Evolutionary conservation across 345 rosid species (phyloP).

Genomic region (Brassica nigra): DNA sequence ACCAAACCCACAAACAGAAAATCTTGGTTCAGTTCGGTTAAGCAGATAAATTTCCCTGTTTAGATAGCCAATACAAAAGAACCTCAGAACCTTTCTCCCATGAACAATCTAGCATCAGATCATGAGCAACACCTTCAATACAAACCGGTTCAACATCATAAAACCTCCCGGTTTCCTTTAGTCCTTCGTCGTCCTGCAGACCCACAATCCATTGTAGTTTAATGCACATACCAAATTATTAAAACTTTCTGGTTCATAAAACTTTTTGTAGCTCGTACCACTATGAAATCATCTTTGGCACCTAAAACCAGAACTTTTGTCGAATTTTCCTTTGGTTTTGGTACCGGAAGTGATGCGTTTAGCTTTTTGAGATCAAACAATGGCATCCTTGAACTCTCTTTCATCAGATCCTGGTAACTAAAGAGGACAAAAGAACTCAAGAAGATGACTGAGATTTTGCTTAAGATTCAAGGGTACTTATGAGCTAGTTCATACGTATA

Average conservation of each 20-base stretch:
- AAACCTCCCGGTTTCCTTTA: constrained; percentile 64
- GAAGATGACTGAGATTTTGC: background rate
- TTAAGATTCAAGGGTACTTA: background rate
- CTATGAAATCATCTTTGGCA: constrained; percentile 79
- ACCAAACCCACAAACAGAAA: background rate
- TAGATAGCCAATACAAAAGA: constrained; percentile 58
- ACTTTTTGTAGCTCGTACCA: constrained; percentile 43
- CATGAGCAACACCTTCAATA: constrained; percentile 79
- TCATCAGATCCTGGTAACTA: constrained; percentile 82
- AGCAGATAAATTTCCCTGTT: background rate
- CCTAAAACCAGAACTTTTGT: constrained; percentile 68
- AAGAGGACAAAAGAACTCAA: background rate
- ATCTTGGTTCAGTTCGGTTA: background rate
- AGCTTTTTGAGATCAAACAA: constrained; percentile 83
- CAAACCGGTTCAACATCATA: constrained; percentile 62
- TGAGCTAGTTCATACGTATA: constrained; percentile 29
- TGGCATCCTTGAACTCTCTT: constrained; percentile 70
- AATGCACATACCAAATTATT: constrained; percentile 3
- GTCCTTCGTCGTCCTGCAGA: constrained; percentile 64
- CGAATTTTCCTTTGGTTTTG: constrained; percentile 52
- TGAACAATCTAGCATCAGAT: constrained; percentile 83
- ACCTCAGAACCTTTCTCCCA: constrained; percentile 74
- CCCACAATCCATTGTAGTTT: background rate
- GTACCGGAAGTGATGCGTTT: constrained; percentile 86
- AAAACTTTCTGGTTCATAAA: background rate